Base-by-base conservation (phyloP, 768 basidiomycete species). In the Boletus subparvulus region DNA sequence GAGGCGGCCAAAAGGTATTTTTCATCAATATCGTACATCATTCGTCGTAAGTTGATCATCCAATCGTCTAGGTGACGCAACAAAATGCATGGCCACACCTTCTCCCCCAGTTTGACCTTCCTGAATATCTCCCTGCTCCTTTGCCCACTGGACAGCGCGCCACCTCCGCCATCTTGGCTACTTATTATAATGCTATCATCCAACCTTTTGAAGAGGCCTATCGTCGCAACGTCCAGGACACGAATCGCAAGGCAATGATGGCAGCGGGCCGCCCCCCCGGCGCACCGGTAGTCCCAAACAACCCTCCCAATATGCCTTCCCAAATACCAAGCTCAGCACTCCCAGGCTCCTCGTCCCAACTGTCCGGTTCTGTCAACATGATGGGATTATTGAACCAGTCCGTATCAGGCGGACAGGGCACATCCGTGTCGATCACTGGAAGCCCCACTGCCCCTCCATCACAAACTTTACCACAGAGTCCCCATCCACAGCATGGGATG, bases 151-250 rank as follows among this genome's bases (percentile, higher is more conserved):
- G 82, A 36, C 75, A 76, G 26, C 75, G 75, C 6, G 71, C 80
- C 36, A 81, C 83, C 12, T 80, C 83, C n/a, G 65, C 66, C 40
- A 61, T 80, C 58, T 72, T 91, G 49, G 78, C 76, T 24, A 77
- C 82, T 48, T 80, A 84, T 65, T 93, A 90, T 70, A 78, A 74
- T 69, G 74, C 69, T 16, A 76, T 93, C 55, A 74, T 92, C 24
- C 74, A 75, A 39, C 87, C 89, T 3, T 90, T 92, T 62, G 91
- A 93, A 71, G 86, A 88, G 35, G 69, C 75, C 32, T 88, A 86
- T 68, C 80, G 81, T 69, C 83, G 79, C 59, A 88, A 83, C 62
- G 46, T 85, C 42, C 78, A 79, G 54, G 85, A 85, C 36, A 75
- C 84, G 51, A 85, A 83, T 58, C 82, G 81, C 63, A 83, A 80